Percentiles rank a stretch among this genome's conserved stretches.
phyloP scores from a whole-genome alignment of 441 rosid species.

The Hypseocharis bilobata region DNA sequence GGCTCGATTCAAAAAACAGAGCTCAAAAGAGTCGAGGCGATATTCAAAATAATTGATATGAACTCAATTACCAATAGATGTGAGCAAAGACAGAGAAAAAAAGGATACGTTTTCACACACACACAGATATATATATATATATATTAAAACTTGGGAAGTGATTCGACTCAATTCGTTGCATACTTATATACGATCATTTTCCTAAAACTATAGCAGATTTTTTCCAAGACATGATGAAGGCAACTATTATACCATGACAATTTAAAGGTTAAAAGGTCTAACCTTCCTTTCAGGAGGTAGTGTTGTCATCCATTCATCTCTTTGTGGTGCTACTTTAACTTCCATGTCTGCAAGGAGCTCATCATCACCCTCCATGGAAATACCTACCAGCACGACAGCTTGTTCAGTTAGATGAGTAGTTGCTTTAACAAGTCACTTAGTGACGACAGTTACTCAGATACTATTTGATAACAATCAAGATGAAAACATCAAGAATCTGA shows the following conservation, averaged over 20 bases:
- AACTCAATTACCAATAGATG: neutral
- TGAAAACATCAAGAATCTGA: neutral
- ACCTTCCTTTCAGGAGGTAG: conserved; percentile 91
- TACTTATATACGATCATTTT: neutral
- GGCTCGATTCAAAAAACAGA: neutral
- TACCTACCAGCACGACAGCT: conserved; percentile 43
- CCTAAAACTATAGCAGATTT: neutral
- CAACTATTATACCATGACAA: neutral
- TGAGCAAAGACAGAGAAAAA: neutral
- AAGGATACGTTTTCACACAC: too few species aligned
- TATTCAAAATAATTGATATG: neutral
- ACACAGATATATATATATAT: too few species aligned
- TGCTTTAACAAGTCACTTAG: conserved; percentile 1
- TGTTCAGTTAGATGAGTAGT: conserved; percentile 12
- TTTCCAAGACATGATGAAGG: neutral
- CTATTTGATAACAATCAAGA: neutral
- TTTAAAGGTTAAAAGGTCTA: conserved; percentile 20
- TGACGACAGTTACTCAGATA: neutral
- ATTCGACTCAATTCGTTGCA: neutral
- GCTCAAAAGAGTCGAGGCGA: neutral
- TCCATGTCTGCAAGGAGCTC: conserved; percentile 66
- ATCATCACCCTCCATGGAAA: conserved; percentile 92
- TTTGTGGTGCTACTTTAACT: conserved; percentile 54
- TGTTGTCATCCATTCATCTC: conserved; percentile 98
- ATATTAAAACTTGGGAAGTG: too few species aligned